Base-by-base conservation (phyloP, 352 stramenopile genomes). In the Globisporangium yorkense region DNA sequence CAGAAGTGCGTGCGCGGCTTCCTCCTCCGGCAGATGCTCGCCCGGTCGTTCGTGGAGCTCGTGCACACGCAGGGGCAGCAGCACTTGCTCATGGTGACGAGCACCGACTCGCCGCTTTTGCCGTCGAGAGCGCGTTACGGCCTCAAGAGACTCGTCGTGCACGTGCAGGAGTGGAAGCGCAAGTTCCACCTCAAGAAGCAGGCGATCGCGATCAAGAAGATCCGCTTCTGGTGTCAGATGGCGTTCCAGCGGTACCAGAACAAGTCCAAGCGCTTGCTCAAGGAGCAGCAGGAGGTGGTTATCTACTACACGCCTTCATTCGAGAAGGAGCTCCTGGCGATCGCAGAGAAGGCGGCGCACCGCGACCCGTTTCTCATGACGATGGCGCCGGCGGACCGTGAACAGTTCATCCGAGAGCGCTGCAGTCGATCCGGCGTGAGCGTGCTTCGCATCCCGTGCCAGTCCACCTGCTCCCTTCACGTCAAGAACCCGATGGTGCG, bases 151-250 rank as follows among this genome's bases (percentile, higher is more conserved):
- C 69, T 89, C n/a, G 43, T 86, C 7, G 60, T 57, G 29, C 62
- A 81, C 35, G 66, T 92, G 5, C 75, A 74, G 45, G 61, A 71
- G n/a, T 89, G 81, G 81, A 72, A 78, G 29, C 63, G 69, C 27
- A 64, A 63, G 21, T 83, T 77, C 29, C 74, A 80, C 50, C 50
- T 62, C 12, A 77, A 72, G 29, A 89, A 89, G 50, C 77, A 82
- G 10, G 74, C 75, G 2, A 74, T 88, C 21, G 79, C 79, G 20
- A 72, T 89, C 54, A 82, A 82, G 54, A 92, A 89, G 61, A 92
- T 88, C 43, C 77, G 74, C 3, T 85, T 89, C 46, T 92, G 79
- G 81, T 88, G 77, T 21, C 77, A 87, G 65, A 77, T 89, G 74
- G 69, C 88, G 39, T 81, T 80, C 51, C 79, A 87, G 60, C 79